phyloP scores from a whole-genome alignment of 2,329 filamentous ascomycete species.

The Colletotrichum siamense region DNA sequence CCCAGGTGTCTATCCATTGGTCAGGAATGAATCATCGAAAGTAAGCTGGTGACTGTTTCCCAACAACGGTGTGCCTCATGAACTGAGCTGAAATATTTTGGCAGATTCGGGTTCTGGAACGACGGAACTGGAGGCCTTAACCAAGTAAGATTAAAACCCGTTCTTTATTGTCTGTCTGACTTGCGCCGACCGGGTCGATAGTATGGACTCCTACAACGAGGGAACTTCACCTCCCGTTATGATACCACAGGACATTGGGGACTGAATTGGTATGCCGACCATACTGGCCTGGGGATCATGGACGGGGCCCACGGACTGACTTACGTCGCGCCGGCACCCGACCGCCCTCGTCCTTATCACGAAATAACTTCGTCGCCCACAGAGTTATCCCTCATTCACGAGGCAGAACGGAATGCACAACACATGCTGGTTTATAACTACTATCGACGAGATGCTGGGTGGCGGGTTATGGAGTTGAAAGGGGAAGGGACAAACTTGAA shows the following conservation, averaged over 20 bases:
- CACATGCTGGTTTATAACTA: constrained; percentile 4
- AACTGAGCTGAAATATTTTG: neutral
- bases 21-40: constrained; percentile 3
- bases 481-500: neutral
- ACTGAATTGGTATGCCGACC: constrained; percentile 9
- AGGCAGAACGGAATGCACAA: neutral
- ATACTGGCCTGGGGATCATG: neutral
- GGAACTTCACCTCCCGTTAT: neutral
- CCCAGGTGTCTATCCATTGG: neutral
- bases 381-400: neutral
- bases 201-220: constrained; percentile 3
- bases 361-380: neutral
- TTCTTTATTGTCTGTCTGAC: neutral
- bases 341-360: neutral
- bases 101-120: constrained; percentile 3
- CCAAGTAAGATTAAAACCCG: neutral
- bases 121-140: constrained; percentile 5
- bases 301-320: neutral
- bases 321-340: neutral
- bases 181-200: neutral
- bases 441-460: neutral
- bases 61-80: fast-evolving
- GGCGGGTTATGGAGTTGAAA: neutral
- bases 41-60: neutral
- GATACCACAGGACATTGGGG: constrained; percentile 9